Evolutionary conservation across 2,329 filamentous ascomycete genomes (phyloP).

Genomic region (Whalleya microplaca): DNA sequence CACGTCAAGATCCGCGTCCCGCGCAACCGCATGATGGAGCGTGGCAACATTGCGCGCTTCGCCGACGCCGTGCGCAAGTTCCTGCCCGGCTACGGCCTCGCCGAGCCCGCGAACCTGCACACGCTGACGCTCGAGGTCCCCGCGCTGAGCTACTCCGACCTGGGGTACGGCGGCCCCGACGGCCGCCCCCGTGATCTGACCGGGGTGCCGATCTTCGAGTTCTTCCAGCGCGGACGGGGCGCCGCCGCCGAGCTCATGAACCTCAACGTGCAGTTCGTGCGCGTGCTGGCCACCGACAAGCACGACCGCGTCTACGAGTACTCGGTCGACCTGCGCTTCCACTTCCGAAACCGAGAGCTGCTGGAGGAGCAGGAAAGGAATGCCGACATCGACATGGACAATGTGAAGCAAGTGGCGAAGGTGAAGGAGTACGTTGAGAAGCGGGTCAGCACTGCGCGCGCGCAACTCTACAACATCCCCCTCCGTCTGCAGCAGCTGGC

Average conservation of each 20-base stretch:
- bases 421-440: slow-evolving; percentile 10
- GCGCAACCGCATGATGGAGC: slow-evolving; percentile 40
- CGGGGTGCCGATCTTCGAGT: slow-evolving; percentile 41
- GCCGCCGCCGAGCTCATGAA: slow-evolving; percentile 38
- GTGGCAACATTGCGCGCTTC: slow-evolving; percentile 34
- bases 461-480: slow-evolving; percentile 19
- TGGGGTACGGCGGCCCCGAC: slow-evolving; percentile 3
- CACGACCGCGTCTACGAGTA: slow-evolving; percentile 21
- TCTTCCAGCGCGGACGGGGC: slow-evolving; percentile 36
- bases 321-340: slow-evolving; percentile 26
- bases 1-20: slow-evolving; percentile 49
- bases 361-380: not conserved
- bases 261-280: slow-evolving; percentile 42
- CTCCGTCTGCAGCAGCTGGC: slow-evolving; percentile 30
- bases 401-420: slow-evolving; percentile 16
- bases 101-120: slow-evolving; percentile 38
- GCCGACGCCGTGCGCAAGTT: slow-evolving; percentile 44
- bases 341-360: slow-evolving; percentile 19
- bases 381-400: slow-evolving; percentile 1
- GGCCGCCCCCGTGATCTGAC: no score
- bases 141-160: slow-evolving; percentile 27
- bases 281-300: slow-evolving; percentile 39
- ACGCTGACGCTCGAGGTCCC: slow-evolving; percentile 48
- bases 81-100: slow-evolving; percentile 24
- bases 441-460: slow-evolving; percentile 5